Evolutionary conservation across 352 stramenopile genomes (phyloP), one percentile per base, ranked within the genome.

Genomic region (Blastocystis sp.): DNA sequence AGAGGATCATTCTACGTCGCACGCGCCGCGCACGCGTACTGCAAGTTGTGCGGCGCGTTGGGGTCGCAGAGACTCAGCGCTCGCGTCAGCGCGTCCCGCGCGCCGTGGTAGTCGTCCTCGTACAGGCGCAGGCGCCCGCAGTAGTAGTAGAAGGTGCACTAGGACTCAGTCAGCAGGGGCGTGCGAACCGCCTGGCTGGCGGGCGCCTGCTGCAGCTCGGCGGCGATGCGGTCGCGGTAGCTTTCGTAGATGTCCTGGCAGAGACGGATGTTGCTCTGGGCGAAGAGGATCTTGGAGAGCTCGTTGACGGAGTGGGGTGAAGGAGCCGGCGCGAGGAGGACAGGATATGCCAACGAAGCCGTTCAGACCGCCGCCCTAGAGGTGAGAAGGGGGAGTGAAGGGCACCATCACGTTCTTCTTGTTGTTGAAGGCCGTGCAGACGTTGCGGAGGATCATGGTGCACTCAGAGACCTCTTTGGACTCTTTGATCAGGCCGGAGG

Each of bases 191-290:
- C 4, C 23, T 76, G 65, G 43, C 65, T 41, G 7, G 14, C 19
- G 11, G 65, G 34, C 41, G 23, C 41, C 23, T 43, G n/a, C 17
- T 43, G 7, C 23, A 76, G 65, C 52, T 76, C 65, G 10, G 19
- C 7, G 14, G 17, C n/a, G n/a, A 76, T 76, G 7, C 65, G 65
- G n/a, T 76, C 65, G 52, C 52, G 11, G 43, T 76, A 76, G n/a
- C 65, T 76, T 38, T 76, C 65, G 65, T 76, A 76, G n/a, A 76
- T 76, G 43, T 76, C 65, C 34, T 76, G 14, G n/a, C 65, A 76
- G 5, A 76, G 23, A 53, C 65, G 65, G 38, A 53, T 11, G n/a
- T 56, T 76, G 23, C 23, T 23, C n/a, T 76, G 65, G 4, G 43
- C 34, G 43, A 76, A 76, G 38, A 76, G 65, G 4, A 76, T 41